phyloP scores from a whole-genome alignment of 495 filamentous ascomycete genomes.

The Aspergillus leporis region DNA sequence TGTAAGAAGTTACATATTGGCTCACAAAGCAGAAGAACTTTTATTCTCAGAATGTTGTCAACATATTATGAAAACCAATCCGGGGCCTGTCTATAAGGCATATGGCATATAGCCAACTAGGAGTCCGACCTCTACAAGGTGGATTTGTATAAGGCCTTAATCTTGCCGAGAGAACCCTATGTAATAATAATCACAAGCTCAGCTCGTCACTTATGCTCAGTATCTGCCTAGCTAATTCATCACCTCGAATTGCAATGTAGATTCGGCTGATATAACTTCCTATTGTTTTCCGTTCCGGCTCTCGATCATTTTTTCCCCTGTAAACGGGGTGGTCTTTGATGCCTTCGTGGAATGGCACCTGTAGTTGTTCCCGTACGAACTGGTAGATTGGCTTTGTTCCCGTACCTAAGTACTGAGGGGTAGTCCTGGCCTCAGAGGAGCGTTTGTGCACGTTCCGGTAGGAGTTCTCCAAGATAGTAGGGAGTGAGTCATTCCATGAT shows the following conservation, averaged over 20 bases:
- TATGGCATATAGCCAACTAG: too few species aligned
- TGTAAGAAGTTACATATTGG: too few species aligned
- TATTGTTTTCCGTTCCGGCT: conserved; percentile 21
- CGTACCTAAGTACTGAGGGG: conserved; percentile 4
- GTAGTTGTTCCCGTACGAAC: conserved; percentile 14
- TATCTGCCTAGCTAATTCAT: background rate
- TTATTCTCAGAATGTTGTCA: too few species aligned
- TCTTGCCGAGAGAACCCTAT: too few species aligned
- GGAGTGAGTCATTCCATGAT: background rate
- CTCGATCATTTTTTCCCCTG: background rate
- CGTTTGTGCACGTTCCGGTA: background rate
- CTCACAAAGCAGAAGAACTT: too few species aligned
- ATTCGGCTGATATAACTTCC: conserved; percentile 16
- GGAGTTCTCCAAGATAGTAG: background rate
- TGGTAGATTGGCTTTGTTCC: conserved; percentile 15
- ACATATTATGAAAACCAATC: too few species aligned
- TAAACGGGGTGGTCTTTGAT: conserved; percentile 24
- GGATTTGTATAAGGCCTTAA: too few species aligned
- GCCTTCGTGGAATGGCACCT: conserved; percentile 6
- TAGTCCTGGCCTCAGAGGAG: background rate
- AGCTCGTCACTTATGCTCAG: too few species aligned
- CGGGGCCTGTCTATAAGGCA: too few species aligned
- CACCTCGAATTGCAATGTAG: conserved; percentile 4
- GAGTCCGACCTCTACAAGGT: too few species aligned
- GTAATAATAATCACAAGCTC: too few species aligned